phyloP scores from a whole-genome alignment of 768 basidiomycete genomes.

The Xanthoconium purpureum region DNA sequence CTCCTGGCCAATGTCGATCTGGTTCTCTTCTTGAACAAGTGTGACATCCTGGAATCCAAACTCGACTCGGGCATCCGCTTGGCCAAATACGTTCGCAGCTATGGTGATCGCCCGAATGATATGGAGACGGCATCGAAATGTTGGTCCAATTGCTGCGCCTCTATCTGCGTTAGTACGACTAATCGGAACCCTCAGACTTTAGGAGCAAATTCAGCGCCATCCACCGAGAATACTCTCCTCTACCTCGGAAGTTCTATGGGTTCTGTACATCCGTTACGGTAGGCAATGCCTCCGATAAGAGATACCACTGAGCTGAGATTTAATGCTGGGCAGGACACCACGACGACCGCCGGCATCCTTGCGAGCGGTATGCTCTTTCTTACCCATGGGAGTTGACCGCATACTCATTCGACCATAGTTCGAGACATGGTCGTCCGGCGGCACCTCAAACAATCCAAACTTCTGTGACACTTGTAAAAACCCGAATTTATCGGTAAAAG shows the following conservation, averaged over 20 bases:
- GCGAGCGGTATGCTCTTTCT: slow-evolving; percentile 55
- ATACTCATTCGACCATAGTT: slow-evolving; percentile 39
- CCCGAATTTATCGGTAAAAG: slow-evolving; percentile 8
- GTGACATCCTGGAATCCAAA: slow-evolving; percentile 68
- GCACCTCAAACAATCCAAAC: slow-evolving; percentile 69
- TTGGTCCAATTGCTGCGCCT: slow-evolving; percentile 33
- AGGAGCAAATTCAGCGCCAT: slow-evolving; percentile 71
- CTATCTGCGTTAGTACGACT: not conserved
- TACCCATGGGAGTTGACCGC: not conserved
- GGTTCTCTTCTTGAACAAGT: slow-evolving; percentile 81
- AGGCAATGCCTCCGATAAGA: slow-evolving; percentile 8
- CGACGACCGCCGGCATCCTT: slow-evolving; percentile 72
- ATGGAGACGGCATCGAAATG: slow-evolving; percentile 66
- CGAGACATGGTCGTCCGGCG: slow-evolving; percentile 81
- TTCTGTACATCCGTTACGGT: slow-evolving; percentile 78
- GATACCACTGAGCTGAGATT: not conserved
- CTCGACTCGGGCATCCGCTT: slow-evolving; percentile 62
- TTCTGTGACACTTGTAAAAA: slow-evolving; percentile 41
- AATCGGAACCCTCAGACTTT: slow-evolving; percentile 45
- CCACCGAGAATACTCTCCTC: slow-evolving; percentile 71
- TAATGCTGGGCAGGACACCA: slow-evolving; percentile 48
- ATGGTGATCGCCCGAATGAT: slow-evolving; percentile 65
- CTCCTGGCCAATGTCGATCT: slow-evolving; percentile 69
- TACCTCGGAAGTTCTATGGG: slow-evolving; percentile 72
- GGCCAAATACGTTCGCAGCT: slow-evolving; percentile 68